phyloP scores from a whole-genome alignment of 2,329 filamentous ascomycete genomes.

The Aspergillus caelatus region DNA sequence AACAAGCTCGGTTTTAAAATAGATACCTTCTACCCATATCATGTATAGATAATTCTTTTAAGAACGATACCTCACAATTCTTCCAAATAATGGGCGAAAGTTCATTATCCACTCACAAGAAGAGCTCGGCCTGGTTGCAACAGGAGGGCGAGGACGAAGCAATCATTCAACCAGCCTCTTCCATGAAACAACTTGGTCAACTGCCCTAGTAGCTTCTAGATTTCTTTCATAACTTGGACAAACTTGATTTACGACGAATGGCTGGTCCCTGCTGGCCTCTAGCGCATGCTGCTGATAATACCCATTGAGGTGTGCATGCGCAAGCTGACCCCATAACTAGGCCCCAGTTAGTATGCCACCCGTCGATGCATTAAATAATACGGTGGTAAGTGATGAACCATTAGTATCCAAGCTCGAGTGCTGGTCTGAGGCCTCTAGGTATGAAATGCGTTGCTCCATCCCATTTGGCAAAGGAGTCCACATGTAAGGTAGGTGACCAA shows the following conservation, averaged over 20 bases:
- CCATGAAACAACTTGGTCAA: not conserved
- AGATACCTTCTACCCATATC: not conserved
- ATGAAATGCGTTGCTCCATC: not conserved
- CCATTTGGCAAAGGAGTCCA: no score
- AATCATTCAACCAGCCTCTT: not conserved
- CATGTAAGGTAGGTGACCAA: no score
- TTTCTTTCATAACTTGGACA: not conserved
- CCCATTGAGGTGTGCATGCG: not conserved
- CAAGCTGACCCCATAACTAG: no score
- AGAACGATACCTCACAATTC: not conserved
- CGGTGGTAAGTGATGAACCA: no score
- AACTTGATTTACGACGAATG: not conserved
- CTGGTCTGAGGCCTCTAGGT: no score
- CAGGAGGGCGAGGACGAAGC: not conserved
- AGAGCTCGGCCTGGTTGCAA: not conserved
- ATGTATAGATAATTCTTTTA: not conserved
- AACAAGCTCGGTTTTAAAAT: not conserved
- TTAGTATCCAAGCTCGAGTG: no score
- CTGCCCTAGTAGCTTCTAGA: not conserved
- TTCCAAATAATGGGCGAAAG: not conserved
- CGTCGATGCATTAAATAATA: no score
- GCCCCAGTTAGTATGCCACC: no score
- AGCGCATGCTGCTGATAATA: not conserved
- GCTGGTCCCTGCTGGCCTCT: not conserved
- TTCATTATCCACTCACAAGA: not conserved